Evolutionary conservation across 805 yeast genomes (phyloP), one percentile per base, ranked within the genome.

Genomic region (Kurtzmaniella fragi): DNA sequence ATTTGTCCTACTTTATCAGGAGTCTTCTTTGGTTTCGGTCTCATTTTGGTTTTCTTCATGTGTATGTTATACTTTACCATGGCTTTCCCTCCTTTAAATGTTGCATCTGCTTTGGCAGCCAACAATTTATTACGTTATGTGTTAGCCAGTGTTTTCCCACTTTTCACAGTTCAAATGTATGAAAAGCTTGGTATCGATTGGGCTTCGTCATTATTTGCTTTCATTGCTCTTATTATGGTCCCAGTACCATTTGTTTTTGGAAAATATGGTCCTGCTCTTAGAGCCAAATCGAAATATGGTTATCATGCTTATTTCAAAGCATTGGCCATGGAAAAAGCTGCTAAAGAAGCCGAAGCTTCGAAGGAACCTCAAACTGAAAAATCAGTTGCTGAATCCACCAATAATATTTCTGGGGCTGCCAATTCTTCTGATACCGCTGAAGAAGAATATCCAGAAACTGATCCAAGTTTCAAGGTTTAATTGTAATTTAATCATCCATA

Each of bases 31-130:
- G 93, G 95, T 1, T 82, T 82, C 52, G 84, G 89, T 6, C 64
- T 85, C 43, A 73, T 85, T 40, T 63, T 84, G 50, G 75, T 85
- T 38, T 85, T 85, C 67, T 82, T 84, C 60, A 67, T 85, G 15
- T 75, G 79, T 35, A 69, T 84, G 53, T 73, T 78, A 35, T 85
- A 84, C 57, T 82, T 84, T 59, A 67, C 84, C 28, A 70, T 79
- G 71, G 59, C 84, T 4, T 85, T 79, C 58, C 91, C 93, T 20
- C 88, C 91, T 34, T 60, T 79, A 27, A 73, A 75, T 27, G 83
- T 87, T 16, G 95, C 96, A 0, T 81, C 91, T n/a, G 91, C 95
- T 3, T 60, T 87, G 44, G 95, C 95, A 28, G 96, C 95, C 11
- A 89, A 88, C 62, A 86, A 85, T 57, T 67, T 89, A 53, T 60